phyloP scores from a whole-genome alignment of 192 early-diverging fungal species.

The Entomortierella beljakovae region DNA sequence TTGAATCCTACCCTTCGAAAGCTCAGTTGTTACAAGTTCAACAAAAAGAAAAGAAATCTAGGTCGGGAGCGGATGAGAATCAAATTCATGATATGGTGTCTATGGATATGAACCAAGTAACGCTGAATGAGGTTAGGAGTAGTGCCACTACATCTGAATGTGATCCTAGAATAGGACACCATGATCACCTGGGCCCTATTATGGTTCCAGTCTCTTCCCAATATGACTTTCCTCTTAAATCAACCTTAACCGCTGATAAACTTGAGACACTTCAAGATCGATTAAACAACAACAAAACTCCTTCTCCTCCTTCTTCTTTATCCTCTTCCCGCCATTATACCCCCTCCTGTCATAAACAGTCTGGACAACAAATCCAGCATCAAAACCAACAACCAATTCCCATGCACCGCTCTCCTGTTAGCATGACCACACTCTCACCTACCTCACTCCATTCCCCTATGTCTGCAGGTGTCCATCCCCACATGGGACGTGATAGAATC shows the following conservation, averaged over 20 bases:
- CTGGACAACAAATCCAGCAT: not conserved
- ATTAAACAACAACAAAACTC: not conserved
- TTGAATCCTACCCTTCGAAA: not conserved
- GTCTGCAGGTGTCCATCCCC: constrained; percentile 8
- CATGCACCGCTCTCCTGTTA: not conserved
- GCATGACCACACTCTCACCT: constrained; percentile 1
- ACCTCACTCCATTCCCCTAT: constrained; percentile 5
- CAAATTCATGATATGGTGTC: not conserved
- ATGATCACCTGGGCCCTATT: no score
- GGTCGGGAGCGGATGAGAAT: constrained; percentile 7
- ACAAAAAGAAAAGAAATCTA: not conserved
- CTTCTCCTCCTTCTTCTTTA: constrained; percentile 8
- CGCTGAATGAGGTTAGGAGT: no score
- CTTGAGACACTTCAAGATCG: not conserved
- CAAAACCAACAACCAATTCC: not conserved
- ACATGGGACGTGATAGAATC: constrained; percentile 7
- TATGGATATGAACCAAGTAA: not conserved
- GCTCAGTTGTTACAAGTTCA: not conserved
- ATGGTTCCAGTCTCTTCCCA: not conserved
- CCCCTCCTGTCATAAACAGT: constrained; percentile 13
- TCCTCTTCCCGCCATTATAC: constrained; percentile 2
- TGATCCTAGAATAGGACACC: not conserved
- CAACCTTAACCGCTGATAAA: constrained; percentile 5
- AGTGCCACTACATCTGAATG: not conserved
- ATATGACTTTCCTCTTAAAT: constrained; percentile 10